Evolutionary conservation across 164 flowering plant species (phyloP).

Genomic region (Umbellularia californica): DNA sequence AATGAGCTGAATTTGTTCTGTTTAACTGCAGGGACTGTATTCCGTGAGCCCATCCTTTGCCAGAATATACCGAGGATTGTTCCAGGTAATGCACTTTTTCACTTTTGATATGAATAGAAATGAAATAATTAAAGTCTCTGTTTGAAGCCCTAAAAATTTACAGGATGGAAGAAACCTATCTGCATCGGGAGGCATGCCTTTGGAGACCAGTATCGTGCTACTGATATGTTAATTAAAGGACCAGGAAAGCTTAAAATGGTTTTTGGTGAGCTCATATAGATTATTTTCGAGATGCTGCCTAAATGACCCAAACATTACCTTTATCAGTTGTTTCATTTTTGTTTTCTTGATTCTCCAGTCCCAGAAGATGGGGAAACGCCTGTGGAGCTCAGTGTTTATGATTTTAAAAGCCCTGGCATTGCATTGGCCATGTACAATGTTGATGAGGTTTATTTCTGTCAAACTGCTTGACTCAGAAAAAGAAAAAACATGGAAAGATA

Average conservation of each 20-base stretch:
- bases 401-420: constrained; percentile 86
- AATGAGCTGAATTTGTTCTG: background rate
- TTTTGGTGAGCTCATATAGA: constrained; percentile 58
- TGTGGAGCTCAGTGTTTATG: constrained; percentile 73
- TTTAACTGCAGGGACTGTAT: constrained; percentile 73
- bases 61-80: constrained; percentile 81
- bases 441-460: constrained; percentile 66
- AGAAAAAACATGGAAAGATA: background rate
- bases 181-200: constrained; percentile 99
- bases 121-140: background rate
- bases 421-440: constrained; percentile 97
- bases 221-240: constrained; percentile 70
- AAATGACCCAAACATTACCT: background rate
- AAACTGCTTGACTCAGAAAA: background rate
- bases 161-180: constrained; percentile 96
- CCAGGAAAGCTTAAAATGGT: constrained; percentile 97
- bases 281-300: background rate
- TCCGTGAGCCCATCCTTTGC: constrained; percentile 94
- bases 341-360: constrained; percentile 31
- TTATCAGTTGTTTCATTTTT: constrained; percentile 3
- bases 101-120: background rate
- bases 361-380: constrained; percentile 65
- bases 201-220: constrained; percentile 98
- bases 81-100: constrained; percentile 45
- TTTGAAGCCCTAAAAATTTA: constrained; percentile 5